Percentiles rank a stretch among this genome's conserved stretches.
These are phyloP conservation scores for Aspergillus sclerotioniger DNA, from an alignment of 495 filamentous ascomycete genomes.

Conservation along the genomic window DNA sequence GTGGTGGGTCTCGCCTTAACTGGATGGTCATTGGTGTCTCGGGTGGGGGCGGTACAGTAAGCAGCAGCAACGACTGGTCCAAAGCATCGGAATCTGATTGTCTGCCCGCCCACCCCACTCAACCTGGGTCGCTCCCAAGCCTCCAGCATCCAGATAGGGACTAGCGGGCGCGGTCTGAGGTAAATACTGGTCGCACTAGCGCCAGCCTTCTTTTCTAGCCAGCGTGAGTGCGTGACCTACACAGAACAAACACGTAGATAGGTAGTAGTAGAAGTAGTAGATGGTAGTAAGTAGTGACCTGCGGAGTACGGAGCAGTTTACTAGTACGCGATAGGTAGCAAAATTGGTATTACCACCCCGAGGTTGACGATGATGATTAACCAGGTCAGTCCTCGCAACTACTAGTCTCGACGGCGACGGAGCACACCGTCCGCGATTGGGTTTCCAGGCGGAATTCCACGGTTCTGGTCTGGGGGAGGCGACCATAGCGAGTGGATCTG, in stretches of 20 bases:
- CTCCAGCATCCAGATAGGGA: background rate
- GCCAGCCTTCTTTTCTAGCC: slow-evolving; percentile 9
- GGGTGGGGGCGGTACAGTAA: slow-evolving; percentile 5
- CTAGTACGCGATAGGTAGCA: background rate
- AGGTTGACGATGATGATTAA: slow-evolving; percentile 12
- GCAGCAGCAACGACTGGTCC: slow-evolving; percentile 15
- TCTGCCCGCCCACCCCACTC: slow-evolving; percentile 17
- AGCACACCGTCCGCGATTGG: slow-evolving; percentile 7
- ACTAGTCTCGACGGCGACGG: background rate
- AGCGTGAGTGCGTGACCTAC: background rate
- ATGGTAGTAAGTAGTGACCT: too few species aligned
- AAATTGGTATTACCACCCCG: background rate
- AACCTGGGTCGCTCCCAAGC: slow-evolving; percentile 15
- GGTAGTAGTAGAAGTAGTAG: background rate
- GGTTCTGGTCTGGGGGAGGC: slow-evolving; percentile 31
- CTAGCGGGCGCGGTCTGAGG: slow-evolving; percentile 12
- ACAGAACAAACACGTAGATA: background rate
- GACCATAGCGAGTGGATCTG: slow-evolving; percentile 25
- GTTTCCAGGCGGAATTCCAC: slow-evolving; percentile 11
- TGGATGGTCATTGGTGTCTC: background rate
- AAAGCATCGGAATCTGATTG: slow-evolving; percentile 14
- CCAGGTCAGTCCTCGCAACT: slow-evolving; percentile 6
- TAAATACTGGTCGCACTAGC: slow-evolving; percentile 7
- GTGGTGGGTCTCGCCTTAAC: background rate
- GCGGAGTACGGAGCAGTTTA: background rate